Conservation (phyloP, 2,329 filamentous ascomycete species). For the Xylariaceae sp. region DNA sequence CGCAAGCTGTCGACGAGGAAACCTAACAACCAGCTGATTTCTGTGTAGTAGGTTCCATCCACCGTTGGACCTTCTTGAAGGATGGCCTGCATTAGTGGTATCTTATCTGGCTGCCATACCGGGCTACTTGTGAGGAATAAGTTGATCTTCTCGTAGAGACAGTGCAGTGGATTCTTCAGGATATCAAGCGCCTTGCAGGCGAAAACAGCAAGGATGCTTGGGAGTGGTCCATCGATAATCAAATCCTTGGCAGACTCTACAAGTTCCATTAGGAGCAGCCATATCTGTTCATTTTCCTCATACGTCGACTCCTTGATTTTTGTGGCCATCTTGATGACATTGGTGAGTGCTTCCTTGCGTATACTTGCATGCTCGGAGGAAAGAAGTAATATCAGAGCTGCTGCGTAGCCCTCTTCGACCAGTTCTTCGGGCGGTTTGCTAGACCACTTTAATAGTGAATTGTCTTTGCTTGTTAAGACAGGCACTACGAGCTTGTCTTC, state of each 20-base stretch:
- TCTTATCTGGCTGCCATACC: conserved; percentile 74
- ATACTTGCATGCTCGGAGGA: conserved; percentile 78
- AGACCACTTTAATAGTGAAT: conserved; percentile 68
- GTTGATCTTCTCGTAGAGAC: conserved; percentile 87
- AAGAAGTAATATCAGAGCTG: conserved; percentile 75
- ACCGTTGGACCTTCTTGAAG: conserved; percentile 57
- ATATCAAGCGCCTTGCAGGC: conserved; percentile 73
- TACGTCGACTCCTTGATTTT: conserved; percentile 73
- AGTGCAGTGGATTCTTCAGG: conserved; percentile 77
- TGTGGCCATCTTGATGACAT: conserved; percentile 69
- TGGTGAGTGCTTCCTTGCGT: conserved; percentile 76
- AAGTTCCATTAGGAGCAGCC: conserved; percentile 80
- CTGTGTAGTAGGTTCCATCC: conserved; percentile 43
- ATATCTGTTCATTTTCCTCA: conserved; percentile 78
- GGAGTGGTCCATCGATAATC: conserved; percentile 65
- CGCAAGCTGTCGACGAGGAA: conserved; percentile 42
- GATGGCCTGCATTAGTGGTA: conserved; percentile 72
- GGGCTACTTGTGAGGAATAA: conserved; percentile 80
- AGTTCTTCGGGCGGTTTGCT: conserved; percentile 80
- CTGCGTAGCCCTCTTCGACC: conserved; percentile 77
- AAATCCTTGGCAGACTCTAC: conserved; percentile 71
- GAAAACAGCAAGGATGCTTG: conserved; percentile 79
- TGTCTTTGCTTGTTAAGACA: conserved; percentile 56
- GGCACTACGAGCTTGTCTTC: conserved; percentile 59
- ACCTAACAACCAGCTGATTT: conserved; percentile 43